Conservation (phyloP, 805 yeast species). For the Saturnispora quitensis region DNA sequence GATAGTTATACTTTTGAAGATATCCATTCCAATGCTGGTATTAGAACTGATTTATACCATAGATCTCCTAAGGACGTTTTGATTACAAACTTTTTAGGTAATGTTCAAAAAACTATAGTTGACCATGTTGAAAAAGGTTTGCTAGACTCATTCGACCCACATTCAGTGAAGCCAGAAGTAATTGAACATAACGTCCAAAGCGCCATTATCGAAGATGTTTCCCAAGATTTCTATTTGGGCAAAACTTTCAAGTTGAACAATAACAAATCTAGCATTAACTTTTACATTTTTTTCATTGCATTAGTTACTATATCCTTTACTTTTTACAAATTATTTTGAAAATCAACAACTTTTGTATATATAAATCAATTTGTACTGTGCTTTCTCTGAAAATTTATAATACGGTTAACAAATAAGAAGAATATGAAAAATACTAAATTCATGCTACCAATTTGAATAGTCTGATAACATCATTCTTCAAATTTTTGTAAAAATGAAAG, state of each 20-base stretch:
- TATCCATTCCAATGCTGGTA: slow-evolving; percentile 91
- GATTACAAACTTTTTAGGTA: slow-evolving; percentile 91
- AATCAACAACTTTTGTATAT: background rate
- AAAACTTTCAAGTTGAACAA: background rate
- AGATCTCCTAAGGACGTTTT: slow-evolving; percentile 60
- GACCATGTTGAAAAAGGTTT: slow-evolving; percentile 42
- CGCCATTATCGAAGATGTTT: background rate
- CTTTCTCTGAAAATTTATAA: background rate
- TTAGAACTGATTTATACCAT: slow-evolving; percentile 67
- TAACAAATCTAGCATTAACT: background rate
- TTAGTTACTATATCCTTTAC: background rate
- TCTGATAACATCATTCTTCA: slow-evolving; percentile 18
- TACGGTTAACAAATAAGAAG: background rate
- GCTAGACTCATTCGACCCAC: slow-evolving; percentile 14
- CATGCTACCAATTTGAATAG: slow-evolving; percentile 12
- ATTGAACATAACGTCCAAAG: background rate
- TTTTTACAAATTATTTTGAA: slow-evolving; percentile 6
- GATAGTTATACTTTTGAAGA: slow-evolving; percentile 76
- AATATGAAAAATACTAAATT: background rate
- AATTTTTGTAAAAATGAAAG: slow-evolving; percentile 20
- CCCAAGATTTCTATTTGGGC: background rate
- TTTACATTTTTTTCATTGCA: background rate
- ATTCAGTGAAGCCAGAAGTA: background rate
- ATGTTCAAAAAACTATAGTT: slow-evolving; percentile 70
- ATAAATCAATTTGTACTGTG: background rate